Evolutionary conservation across 169 alveolate species (phyloP).

Genomic region (Plasmodium sp.): DNA sequence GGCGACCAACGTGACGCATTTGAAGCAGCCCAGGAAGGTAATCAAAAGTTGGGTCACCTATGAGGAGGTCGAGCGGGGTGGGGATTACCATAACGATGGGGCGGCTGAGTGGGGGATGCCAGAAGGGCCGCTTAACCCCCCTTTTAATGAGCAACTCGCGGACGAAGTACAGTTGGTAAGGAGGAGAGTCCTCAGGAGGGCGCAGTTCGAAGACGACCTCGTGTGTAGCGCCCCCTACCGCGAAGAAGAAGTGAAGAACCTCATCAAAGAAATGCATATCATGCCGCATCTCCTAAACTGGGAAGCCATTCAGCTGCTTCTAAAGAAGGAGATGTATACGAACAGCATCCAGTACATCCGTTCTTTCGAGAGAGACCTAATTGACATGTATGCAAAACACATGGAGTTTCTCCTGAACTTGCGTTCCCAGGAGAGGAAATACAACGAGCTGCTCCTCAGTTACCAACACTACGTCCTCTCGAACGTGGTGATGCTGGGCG

Average conservation of each 20-base stretch:
- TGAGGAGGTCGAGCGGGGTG: background rate
- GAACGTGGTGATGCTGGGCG: constrained; percentile 4
- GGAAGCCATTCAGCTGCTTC: constrained; percentile 77
- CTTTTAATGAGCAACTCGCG: background rate
- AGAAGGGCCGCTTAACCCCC: background rate
- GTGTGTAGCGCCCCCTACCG: constrained; percentile 6
- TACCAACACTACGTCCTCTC: constrained; percentile 44
- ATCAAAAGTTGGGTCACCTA: constrained; percentile 23
- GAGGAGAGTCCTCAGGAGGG: background rate
- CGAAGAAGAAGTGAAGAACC: constrained; percentile 32
- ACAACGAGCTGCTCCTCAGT: constrained; percentile 73
- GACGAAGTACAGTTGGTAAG: constrained; percentile 20
- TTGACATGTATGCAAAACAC: constrained; percentile 76
- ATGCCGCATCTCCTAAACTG: constrained; percentile 75
- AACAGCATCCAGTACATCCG: constrained; percentile 76
- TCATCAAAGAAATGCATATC: constrained; percentile 44
- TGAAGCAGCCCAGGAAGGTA: constrained; percentile 79
- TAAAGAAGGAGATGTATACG: constrained; percentile 79
- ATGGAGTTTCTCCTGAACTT: constrained; percentile 76
- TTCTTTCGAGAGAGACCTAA: constrained; percentile 80
- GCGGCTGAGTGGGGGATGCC: background rate
- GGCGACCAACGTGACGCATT: constrained; percentile 43
- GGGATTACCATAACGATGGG: background rate
- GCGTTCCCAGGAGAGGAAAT: constrained; percentile 44
- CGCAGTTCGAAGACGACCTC: constrained; percentile 13